Evolutionary conservation across 441 rosid genomes (phyloP).

Genomic region (Daphne laureola): DNA sequence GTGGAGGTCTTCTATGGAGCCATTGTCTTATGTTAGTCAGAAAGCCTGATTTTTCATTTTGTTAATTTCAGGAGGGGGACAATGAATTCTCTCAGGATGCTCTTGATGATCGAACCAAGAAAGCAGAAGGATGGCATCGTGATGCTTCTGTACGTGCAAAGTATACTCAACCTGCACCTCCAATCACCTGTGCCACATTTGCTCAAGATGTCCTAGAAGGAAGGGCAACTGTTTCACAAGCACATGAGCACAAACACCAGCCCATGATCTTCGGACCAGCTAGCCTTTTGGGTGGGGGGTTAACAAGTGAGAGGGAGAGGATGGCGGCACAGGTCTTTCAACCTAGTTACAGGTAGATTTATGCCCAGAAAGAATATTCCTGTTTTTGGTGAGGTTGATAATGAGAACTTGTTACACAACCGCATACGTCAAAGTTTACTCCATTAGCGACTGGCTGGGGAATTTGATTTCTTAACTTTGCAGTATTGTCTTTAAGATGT

Average conservation of each 20-base stretch:
- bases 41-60: too few relatives aligned
- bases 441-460: too few relatives aligned
- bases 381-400: not conserved
- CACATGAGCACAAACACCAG: constrained; percentile 84
- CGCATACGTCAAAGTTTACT: too few relatives aligned
- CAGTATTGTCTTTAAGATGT: too few relatives aligned
- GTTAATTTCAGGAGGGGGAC: constrained; percentile 53
- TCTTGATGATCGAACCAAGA: constrained; percentile 67
- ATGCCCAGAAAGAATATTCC: not conserved
- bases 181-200: constrained; percentile 93
- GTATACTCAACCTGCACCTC: constrained; percentile 64
- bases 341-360: constrained; percentile 64
- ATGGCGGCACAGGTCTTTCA: constrained; percentile 88
- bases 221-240: constrained; percentile 65
- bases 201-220: constrained; percentile 98
- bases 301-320: constrained; percentile 68
- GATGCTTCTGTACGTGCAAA: constrained; percentile 56
- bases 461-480: too few relatives aligned
- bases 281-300: constrained; percentile 58
- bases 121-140: constrained; percentile 93
- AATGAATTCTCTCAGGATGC: constrained; percentile 54
- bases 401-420: not conserved
- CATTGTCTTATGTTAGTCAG: too few relatives aligned
- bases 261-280: constrained; percentile 93
- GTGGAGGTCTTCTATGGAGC: too few relatives aligned